Percentiles rank a stretch among this genome's conserved stretches.
These are phyloP conservation scores for Kodamaea jinghongensis DNA, from an alignment of 805 yeast genomes.

Conservation along the genomic window DNA sequence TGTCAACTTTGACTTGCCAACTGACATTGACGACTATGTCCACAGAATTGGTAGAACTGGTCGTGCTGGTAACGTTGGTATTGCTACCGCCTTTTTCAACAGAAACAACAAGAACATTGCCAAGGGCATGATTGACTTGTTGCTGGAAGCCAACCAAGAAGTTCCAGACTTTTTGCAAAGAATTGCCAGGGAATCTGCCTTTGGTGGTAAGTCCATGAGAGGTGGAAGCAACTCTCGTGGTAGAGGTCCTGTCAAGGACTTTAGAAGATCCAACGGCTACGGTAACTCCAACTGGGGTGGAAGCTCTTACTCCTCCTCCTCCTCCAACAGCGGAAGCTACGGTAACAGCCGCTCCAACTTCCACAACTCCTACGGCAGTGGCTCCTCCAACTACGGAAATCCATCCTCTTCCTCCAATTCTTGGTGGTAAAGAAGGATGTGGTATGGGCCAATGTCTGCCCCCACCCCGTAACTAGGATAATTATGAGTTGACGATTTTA, in stretches of 20 bases:
- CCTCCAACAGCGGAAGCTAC: slow-evolving; percentile 11
- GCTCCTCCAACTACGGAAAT: slow-evolving; percentile 32
- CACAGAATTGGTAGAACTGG: slow-evolving; percentile 99
- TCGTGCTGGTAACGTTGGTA: slow-evolving; percentile 99
- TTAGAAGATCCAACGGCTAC: slow-evolving; percentile 42
- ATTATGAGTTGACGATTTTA: slow-evolving; percentile 6
- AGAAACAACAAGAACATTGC: slow-evolving; percentile 88
- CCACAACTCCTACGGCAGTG: slow-evolving; percentile 19
- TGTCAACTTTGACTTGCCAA: slow-evolving; percentile 94
- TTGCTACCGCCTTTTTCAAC: slow-evolving; percentile 97
- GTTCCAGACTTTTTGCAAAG: slow-evolving; percentile 85
- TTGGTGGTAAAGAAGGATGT: slow-evolving; percentile 35
- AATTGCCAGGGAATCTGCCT: slow-evolving; percentile 71
- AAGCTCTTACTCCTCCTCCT: slow-evolving; percentile 18
- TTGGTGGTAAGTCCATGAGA: slow-evolving; percentile 40
- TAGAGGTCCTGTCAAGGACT: slow-evolving; percentile 55
- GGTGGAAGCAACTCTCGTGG: slow-evolving; percentile 41
- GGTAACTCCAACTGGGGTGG: slow-evolving; percentile 19
- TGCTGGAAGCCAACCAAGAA: slow-evolving; percentile 96
- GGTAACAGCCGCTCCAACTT: slow-evolving; percentile 10
- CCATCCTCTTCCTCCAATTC: slow-evolving; percentile 30
- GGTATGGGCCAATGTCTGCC: neutral
- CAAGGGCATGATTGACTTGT: slow-evolving; percentile 81
- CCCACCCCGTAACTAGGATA: neutral
- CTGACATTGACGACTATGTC: slow-evolving; percentile 96